Conservation (phyloP, 2,329 filamentous ascomycete species). For the Lanzia echinophila region DNA sequence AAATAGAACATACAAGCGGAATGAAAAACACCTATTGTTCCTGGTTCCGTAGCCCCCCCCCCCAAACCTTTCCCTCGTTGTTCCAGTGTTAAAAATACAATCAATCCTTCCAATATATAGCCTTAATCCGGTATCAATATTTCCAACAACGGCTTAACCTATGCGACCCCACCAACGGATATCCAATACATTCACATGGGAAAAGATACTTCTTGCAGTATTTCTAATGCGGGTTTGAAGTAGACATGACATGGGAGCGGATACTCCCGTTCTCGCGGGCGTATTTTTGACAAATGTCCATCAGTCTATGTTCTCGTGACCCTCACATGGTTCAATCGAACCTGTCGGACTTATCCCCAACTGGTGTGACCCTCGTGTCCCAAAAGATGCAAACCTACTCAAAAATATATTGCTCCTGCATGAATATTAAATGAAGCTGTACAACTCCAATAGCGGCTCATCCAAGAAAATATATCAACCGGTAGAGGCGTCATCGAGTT, state of each 20-base stretch:
- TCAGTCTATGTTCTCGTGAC: conserved; percentile 22
- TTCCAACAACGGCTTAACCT: background rate
- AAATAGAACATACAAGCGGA: background rate
- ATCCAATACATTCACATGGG: conserved; percentile 5
- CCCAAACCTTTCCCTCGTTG: background rate
- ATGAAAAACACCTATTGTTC: background rate
- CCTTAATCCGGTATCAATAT: conserved; percentile 10
- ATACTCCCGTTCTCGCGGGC: conserved; percentile 21
- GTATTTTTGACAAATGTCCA: conserved; percentile 9
- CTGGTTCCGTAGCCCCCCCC: too few species aligned
- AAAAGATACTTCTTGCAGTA: conserved; percentile 7
- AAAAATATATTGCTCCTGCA: conserved; percentile 13
- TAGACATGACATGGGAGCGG: conserved; percentile 10
- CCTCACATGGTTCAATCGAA: conserved; percentile 19
- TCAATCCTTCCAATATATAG: background rate
- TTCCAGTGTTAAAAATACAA: background rate
- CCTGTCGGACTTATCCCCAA: conserved; percentile 12
- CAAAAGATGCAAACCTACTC: conserved; percentile 22
- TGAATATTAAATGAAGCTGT: conserved; percentile 17
- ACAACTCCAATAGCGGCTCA: conserved; percentile 21
- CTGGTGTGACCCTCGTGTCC: conserved; percentile 25
- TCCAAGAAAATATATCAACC: conserved; percentile 13
- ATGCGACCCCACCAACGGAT: background rate
- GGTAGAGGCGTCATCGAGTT: conserved; percentile 1
- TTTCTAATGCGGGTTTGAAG: background rate